Conservation (phyloP, 352 stramenopile genomes). For the Phytophthora sp. region DNA sequence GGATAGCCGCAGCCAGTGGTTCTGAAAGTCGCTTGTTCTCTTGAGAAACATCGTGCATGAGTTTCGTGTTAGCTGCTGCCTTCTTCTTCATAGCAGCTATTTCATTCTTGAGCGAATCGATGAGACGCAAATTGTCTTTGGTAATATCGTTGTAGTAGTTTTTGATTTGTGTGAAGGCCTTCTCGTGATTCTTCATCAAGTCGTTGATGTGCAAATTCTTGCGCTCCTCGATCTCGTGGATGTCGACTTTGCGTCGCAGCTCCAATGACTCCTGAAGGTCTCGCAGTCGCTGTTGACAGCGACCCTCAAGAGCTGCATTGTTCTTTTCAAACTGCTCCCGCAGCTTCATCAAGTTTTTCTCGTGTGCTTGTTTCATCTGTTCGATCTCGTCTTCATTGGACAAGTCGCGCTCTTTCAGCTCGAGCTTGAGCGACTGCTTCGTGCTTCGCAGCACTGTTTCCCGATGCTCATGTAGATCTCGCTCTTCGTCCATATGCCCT, state of each 20-base stretch:
- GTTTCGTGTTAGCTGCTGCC: slow-evolving; percentile 88
- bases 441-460: slow-evolving; percentile 70
- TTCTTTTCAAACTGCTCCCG: slow-evolving; percentile 91
- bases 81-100: slow-evolving; percentile 95
- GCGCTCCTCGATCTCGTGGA: slow-evolving; percentile 94
- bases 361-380: slow-evolving; percentile 91
- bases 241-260: slow-evolving; percentile 91
- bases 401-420: slow-evolving; percentile 85
- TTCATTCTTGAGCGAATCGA: slow-evolving; percentile 93
- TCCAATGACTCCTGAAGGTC: slow-evolving; percentile 89
- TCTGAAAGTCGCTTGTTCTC: slow-evolving; percentile 94
- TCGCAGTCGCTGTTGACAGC: slow-evolving; percentile 72
- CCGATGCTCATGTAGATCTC: slow-evolving; percentile 66
- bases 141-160: slow-evolving; percentile 98
- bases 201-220: slow-evolving; percentile 97
- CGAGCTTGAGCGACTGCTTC: slow-evolving; percentile 78
- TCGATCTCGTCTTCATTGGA: slow-evolving; percentile 90
- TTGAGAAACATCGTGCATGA: slow-evolving; percentile 93
- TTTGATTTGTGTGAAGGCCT: slow-evolving; percentile 94
- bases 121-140: slow-evolving; percentile 93
- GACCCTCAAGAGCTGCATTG: slow-evolving; percentile 71
- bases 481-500: slow-evolving; percentile 77
- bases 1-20: slow-evolving; percentile 81
- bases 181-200: slow-evolving; percentile 94
- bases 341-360: slow-evolving; percentile 93